phyloP scores from a whole-genome alignment of 2,329 filamentous ascomycete species.

The Trichoderma breve region DNA sequence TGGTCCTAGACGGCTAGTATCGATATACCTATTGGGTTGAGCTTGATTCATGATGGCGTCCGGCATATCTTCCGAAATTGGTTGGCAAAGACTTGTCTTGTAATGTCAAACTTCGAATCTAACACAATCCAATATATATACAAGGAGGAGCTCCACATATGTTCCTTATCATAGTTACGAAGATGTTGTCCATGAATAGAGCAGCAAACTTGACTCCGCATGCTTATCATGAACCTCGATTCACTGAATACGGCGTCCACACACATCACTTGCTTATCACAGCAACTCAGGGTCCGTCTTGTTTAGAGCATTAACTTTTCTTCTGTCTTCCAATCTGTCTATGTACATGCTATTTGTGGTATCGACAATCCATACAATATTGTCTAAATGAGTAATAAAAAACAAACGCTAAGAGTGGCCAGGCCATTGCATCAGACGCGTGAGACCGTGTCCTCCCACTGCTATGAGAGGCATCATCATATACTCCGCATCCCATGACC shows the following conservation, averaged over 20 bases:
- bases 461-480: neutral
- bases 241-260: neutral
- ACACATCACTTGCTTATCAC: neutral
- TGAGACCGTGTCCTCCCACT: neutral
- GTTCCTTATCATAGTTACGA: neutral
- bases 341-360: constrained; percentile 4
- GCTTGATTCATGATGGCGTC: neutral
- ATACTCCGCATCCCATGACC: constrained; percentile 2
- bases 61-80: neutral
- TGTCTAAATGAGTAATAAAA: neutral
- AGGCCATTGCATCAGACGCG: neutral
- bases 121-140: neutral
- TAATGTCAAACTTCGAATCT: neutral
- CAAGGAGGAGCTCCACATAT: neutral
- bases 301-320: neutral
- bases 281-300: neutral
- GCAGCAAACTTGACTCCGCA: neutral
- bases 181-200: neutral
- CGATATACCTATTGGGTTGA: neutral
- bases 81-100: neutral
- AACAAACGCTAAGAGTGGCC: neutral
- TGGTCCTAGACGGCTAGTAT: neutral
- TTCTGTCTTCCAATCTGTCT: neutral
- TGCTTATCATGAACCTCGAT: neutral
- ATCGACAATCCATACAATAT: constrained; percentile 3